Conservation (phyloP, 179 eudicot genomes). For the Dionaea muscipula region DNA sequence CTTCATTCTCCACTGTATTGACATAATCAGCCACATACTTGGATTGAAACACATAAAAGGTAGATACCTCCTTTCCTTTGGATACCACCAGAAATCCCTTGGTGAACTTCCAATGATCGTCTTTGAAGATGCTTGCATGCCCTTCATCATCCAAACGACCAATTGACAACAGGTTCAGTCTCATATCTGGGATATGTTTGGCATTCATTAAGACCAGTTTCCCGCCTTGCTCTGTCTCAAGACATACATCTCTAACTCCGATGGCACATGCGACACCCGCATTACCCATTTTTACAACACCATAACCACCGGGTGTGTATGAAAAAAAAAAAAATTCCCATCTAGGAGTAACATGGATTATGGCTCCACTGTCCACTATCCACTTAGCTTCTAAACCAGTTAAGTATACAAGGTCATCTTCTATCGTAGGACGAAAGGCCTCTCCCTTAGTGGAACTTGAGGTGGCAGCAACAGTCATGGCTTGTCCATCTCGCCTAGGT, state of each 20-base stretch:
- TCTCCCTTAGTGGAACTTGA: too few species aligned
- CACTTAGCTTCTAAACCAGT: conserved; percentile 1
- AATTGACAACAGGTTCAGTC: neutral
- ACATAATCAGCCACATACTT: neutral
- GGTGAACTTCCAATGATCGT: conserved; percentile 6
- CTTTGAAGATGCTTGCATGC: neutral
- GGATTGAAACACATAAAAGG: neutral
- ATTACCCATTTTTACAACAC: neutral
- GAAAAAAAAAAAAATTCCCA: conserved; percentile 4
- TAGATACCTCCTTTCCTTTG: neutral
- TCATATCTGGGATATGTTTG: neutral
- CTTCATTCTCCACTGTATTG: too few species aligned
- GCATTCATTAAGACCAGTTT: neutral
- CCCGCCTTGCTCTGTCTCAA: neutral
- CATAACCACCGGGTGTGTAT: neutral
- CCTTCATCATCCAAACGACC: neutral
- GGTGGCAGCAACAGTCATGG: too few species aligned
- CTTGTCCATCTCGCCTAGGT: too few species aligned
- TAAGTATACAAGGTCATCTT: neutral
- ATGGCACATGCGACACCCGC: neutral
- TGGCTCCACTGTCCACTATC: too few species aligned
- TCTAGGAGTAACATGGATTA: too few species aligned
- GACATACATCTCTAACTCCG: neutral
- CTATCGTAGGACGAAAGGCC: neutral
- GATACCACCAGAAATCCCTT: conserved; percentile 1